phyloP scores from a whole-genome alignment of 176 grass and related monocot genomes.

The Coix lacrymajobi region DNA sequence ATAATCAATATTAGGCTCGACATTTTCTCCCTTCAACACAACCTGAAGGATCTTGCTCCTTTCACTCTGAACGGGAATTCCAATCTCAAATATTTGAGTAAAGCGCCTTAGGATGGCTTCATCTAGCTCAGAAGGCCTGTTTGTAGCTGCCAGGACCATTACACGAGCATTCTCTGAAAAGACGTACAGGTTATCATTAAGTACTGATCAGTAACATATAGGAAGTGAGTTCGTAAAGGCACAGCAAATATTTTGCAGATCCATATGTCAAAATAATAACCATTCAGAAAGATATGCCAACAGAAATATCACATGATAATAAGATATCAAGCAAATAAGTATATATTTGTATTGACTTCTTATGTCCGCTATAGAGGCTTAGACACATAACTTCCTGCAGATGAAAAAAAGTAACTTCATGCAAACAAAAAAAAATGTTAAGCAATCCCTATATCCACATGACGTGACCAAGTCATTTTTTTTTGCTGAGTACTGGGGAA shows the following conservation, averaged over 20 bases:
- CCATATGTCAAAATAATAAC: background rate
- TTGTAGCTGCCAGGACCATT: constrained; percentile 99
- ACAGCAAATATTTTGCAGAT: background rate
- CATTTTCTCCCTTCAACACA: constrained; percentile 82
- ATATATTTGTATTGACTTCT: background rate
- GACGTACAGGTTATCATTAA: background rate
- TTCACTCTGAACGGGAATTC: constrained; percentile 71
- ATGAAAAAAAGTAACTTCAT: background rate
- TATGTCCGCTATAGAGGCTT: background rate
- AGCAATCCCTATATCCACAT: background rate
- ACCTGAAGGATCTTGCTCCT: constrained; percentile 93
- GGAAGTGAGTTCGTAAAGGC: background rate
- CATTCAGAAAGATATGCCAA: background rate
- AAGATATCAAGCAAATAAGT: background rate
- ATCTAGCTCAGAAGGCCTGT: constrained; percentile 88
- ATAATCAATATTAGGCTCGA: constrained; percentile 61
- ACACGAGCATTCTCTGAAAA: constrained; percentile 86
- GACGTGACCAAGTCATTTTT: background rate
- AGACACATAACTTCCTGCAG: background rate
- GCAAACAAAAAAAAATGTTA: background rate
- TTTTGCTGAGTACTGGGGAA: background rate
- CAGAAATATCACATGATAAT: background rate
- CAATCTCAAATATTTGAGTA: constrained; percentile 93
- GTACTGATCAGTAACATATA: background rate
- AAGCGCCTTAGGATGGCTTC: constrained; percentile 94